Percentiles rank a stretch among this genome's conserved stretches.
Evolutionary conservation across 495 filamentous ascomycete genomes (phyloP).

Genomic region (Neurospora intermedia): DNA sequence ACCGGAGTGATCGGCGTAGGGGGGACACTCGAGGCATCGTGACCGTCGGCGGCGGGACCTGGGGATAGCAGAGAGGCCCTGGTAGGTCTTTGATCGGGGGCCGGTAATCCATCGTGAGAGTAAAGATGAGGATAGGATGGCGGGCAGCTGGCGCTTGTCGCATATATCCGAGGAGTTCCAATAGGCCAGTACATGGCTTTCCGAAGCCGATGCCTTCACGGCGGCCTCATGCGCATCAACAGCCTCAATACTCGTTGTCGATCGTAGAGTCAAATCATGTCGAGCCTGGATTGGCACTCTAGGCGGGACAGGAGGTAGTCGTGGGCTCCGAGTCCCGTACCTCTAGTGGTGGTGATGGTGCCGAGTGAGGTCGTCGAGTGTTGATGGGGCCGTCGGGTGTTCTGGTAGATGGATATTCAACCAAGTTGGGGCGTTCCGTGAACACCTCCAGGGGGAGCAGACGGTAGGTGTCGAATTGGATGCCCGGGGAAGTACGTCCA

Average conservation of each 20-base stretch:
- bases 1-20: slow-evolving; percentile 31
- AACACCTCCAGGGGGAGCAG: neutral
- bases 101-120: slow-evolving; percentile 33
- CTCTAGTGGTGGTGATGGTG: neutral
- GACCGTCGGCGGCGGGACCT: slow-evolving; percentile 13
- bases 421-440: neutral
- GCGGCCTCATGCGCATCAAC: slow-evolving; percentile 20
- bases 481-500: too few relatives aligned
- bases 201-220: slow-evolving; percentile 17
- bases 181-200: slow-evolving; percentile 91
- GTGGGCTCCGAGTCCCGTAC: neutral
- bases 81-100: slow-evolving; percentile 18
- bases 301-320: neutral
- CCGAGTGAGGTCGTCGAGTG: neutral
- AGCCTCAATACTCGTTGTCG: neutral
- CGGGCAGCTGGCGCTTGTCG: slow-evolving; percentile 50
- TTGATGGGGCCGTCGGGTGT: neutral
- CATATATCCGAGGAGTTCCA: slow-evolving; percentile 82
- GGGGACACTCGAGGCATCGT: slow-evolving; percentile 15
- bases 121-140: slow-evolving; percentile 28
- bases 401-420: neutral
- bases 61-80: slow-evolving; percentile 16
- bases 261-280: slow-evolving; percentile 19
- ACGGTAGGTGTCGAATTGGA: too few relatives aligned
- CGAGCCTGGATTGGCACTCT: neutral